Evolutionary conservation across 495 filamentous ascomycete species (phyloP).

Genomic region (Penicillium ucsense): DNA sequence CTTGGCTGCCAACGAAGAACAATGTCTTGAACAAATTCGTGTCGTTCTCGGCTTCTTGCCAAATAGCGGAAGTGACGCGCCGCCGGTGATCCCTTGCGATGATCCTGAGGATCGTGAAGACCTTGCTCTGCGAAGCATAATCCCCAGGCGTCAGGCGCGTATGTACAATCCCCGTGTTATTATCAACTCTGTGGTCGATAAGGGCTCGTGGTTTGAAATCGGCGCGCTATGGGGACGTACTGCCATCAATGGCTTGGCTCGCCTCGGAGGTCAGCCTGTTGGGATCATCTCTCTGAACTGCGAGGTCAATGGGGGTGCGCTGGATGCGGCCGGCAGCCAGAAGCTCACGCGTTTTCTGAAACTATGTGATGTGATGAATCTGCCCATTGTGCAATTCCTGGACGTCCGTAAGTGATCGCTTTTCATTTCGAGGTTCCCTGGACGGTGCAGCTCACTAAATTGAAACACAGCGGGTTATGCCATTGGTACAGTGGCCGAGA

Average conservation of each 20-base stretch:
- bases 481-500: constrained; percentile 51
- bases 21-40: constrained; percentile 50
- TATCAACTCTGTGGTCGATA: constrained; percentile 46
- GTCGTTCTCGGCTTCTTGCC: constrained; percentile 47
- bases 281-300: constrained; percentile 49
- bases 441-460: neutral
- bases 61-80: constrained; percentile 43
- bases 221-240: constrained; percentile 52
- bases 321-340: constrained; percentile 50
- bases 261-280: constrained; percentile 44
- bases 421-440: neutral
- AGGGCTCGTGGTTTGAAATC: constrained; percentile 51
- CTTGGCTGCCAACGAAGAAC: constrained; percentile 47
- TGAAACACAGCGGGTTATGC: constrained; percentile 42
- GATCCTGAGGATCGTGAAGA: constrained; percentile 41
- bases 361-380: constrained; percentile 54
- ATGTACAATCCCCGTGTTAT: constrained; percentile 52
- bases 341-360: constrained; percentile 50
- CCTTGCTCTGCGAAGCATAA: constrained; percentile 41
- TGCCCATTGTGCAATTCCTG: constrained; percentile 53
- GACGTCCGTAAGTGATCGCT: constrained; percentile 38
- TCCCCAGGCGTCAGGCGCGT: constrained; percentile 45
- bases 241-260: constrained; percentile 48
- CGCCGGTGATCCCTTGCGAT: constrained; percentile 34
- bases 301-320: constrained; percentile 50